These are phyloP conservation scores for Salvia rosmarinus DNA, from an alignment of 257 asterid genomes.

Conservation along the genomic window DNA sequence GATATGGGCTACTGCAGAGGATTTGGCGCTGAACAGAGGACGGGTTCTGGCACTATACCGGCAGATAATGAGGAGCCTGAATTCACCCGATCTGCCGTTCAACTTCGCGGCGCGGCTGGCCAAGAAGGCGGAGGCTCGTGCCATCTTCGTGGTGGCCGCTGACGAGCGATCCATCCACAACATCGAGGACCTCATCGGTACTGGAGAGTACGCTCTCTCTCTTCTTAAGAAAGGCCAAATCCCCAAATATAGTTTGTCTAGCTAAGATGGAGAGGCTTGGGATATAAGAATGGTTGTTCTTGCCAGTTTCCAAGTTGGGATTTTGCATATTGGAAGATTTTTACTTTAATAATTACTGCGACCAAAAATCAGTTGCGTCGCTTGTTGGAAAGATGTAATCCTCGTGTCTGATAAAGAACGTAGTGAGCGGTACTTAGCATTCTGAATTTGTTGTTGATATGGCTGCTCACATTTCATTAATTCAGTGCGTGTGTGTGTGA, in stretches of 20 bases:
- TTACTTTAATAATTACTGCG: too few relatives aligned
- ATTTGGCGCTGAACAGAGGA: slow-evolving; percentile 68
- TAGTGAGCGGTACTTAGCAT: too few relatives aligned
- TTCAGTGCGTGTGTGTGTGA: too few relatives aligned
- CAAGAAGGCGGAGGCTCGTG: slow-evolving; percentile 79
- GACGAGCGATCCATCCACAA: slow-evolving; percentile 82
- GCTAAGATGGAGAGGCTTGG: not conserved
- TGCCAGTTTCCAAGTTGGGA: too few relatives aligned
- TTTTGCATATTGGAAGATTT: too few relatives aligned
- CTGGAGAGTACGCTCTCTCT: slow-evolving; percentile 82
- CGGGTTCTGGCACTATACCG: slow-evolving; percentile 68
- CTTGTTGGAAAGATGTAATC: too few relatives aligned
- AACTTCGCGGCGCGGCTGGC: slow-evolving; percentile 71
- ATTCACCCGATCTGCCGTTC: slow-evolving; percentile 75
- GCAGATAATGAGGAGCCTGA: slow-evolving; percentile 77
- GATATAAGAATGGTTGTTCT: not conserved
- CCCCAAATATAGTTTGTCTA: slow-evolving; percentile 46
- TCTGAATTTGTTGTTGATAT: too few relatives aligned
- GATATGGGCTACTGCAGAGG: slow-evolving; percentile 90
- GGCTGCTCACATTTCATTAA: too few relatives aligned
- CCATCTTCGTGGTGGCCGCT: slow-evolving; percentile 70
- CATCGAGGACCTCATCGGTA: slow-evolving; percentile 80
- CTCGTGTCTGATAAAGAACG: too few relatives aligned
- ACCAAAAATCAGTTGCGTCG: too few relatives aligned
- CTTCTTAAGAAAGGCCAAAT: slow-evolving; percentile 62